Conservation (phyloP, 2,329 filamentous ascomycete genomes). For the Fusarium clavum region DNA sequence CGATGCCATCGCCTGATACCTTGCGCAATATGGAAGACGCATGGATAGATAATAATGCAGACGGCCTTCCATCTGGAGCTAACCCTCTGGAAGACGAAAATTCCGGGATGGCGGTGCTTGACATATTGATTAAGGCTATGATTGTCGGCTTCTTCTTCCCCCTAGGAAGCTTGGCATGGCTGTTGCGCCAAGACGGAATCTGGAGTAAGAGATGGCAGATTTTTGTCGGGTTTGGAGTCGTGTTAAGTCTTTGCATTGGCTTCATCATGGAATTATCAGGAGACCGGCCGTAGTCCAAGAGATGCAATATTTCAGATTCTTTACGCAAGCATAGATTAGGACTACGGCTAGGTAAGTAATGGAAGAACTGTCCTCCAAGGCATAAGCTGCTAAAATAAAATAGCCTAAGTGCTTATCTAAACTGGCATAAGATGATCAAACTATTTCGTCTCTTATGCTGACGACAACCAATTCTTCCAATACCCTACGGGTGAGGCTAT, state of each 20-base stretch:
- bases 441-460: too few species aligned
- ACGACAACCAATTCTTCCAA: too few species aligned
- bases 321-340: background rate
- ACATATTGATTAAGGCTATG: slow-evolving; percentile 89
- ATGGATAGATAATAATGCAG: slow-evolving; percentile 82
- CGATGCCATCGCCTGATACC: slow-evolving; percentile 82
- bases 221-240: slow-evolving; percentile 85
- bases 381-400: too few species aligned
- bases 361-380: too few species aligned
- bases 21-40: slow-evolving; percentile 85
- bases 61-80: slow-evolving; percentile 54
- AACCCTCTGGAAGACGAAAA: slow-evolving; percentile 59
- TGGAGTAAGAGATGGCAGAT: slow-evolving; percentile 87
- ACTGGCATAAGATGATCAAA: too few species aligned
- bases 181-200: slow-evolving; percentile 86
- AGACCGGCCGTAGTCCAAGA: slow-evolving; percentile 42
- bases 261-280: slow-evolving; percentile 66
- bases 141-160: slow-evolving; percentile 97
- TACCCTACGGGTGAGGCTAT: too few species aligned
- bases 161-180: slow-evolving; percentile 84
- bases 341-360: too few species aligned
- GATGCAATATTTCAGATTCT: background rate
- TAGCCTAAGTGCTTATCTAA: too few species aligned
- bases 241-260: slow-evolving; percentile 83
- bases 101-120: slow-evolving; percentile 70